Evolutionary conservation across 192 early-diverging fungal species (phyloP), one percentile per base, ranked within the genome.

Genomic region (Podila epigama): DNA sequence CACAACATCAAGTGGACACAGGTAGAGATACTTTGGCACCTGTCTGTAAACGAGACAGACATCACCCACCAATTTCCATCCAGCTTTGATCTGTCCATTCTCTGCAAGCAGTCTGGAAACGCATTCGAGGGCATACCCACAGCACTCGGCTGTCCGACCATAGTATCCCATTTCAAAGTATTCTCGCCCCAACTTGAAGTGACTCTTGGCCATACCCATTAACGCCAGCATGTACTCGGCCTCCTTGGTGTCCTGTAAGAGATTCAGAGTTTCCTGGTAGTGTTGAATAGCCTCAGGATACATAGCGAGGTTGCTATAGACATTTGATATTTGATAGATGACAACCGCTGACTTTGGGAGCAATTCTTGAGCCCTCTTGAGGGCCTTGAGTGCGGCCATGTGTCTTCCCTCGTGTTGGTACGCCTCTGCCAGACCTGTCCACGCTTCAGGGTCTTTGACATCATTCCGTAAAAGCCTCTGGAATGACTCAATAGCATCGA

Each of bases 361-460:
- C 8, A 97, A 81, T 28, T 93, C 91, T 3, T 86, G 80, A 22
- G 89, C 89, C 31, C 92, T 85, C 7, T 68, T 81, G 60, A 94
- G 91, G 0, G 95, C 95, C 55, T 90, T 92, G n/a, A 91, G 62
- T 0, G 92, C 86, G 8, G 94, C 92, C 33, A 86, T 84, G 69
- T 87, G 93, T 20, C 89, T 84, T 3, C 93, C 93, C 50, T 88
- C 89, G 8, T 82, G 85, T 36, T 85, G 75, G 55, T 94, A 94
- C 6, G 90, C 86, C 60, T 94, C 91, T 41, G 89, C 90, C 36
- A 94, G 81, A 15, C 91, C 91, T 81, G 95, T 83, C 96, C 96
- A 93, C 42, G 84, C 89, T 34, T 53, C 63, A 0, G 83, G 55
- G 63, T 93, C 86, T 4, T 85, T 83, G 27, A 89, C 68, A 62